phyloP scores from a whole-genome alignment of 169 alveolate genomes.

The Toxoplasma gondii region DNA sequence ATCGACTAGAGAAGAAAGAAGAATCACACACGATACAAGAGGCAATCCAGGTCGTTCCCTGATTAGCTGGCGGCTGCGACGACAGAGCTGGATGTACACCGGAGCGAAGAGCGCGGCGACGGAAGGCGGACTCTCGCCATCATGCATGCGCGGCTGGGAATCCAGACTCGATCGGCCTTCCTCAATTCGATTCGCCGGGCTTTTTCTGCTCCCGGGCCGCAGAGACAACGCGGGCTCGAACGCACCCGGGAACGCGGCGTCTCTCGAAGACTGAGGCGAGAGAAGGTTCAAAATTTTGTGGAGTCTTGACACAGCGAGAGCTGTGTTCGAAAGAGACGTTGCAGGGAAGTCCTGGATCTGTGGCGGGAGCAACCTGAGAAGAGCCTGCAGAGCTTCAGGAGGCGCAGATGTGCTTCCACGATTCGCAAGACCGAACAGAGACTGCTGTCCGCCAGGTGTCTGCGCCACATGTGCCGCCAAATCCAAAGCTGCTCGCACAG shows the following conservation, averaged over 20 bases:
- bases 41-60: neutral
- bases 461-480: neutral
- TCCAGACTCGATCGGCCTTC: too few species aligned
- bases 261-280: neutral
- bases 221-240: neutral
- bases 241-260: neutral
- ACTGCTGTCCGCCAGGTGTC: neutral
- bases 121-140: neutral
- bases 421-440: neutral
- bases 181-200: too few species aligned
- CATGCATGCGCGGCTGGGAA: neutral
- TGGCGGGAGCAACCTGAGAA: neutral
- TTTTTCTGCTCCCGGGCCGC: too few species aligned
- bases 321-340: neutral
- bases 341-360: neutral
- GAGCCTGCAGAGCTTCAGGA: neutral
- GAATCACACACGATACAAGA: neutral
- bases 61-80: neutral
- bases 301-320: neutral
- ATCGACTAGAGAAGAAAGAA: constrained; percentile 5
- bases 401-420: neutral
- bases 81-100: neutral
- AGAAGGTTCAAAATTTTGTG: neutral
- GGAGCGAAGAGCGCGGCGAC: neutral
- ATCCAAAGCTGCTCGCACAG: neutral